Base-by-base conservation (phyloP, 2,329 filamentous ascomycete species). In the Aspergillus hortae region DNA sequence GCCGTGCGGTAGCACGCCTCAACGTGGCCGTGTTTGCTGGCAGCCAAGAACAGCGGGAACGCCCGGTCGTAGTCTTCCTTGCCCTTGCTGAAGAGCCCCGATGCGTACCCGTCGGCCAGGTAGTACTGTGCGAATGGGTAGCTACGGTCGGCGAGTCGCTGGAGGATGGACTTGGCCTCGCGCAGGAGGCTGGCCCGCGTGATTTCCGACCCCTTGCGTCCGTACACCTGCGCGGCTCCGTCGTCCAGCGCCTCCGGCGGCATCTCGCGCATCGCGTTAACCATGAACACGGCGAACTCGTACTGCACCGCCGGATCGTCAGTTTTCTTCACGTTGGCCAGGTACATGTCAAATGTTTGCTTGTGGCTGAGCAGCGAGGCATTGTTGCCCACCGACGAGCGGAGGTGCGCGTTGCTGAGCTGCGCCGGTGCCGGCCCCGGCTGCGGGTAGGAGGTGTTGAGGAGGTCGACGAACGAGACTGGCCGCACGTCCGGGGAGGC, bases 51-150 rank as follows among this genome's bases (percentile, higher is more conserved):
- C 27, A 97, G 83, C 7, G 90, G 88, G 67, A 97, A 97, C 0
- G 94, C 92, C 38, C 89, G 86, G 66, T 92, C 90, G 67, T 95
- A 88, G 68, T 99, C 94, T 64, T 90, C 86, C 67, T 92, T 95
- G 56, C 90, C 90, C 71, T 96, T 97, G 75, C 85, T 95, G 73
- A 99, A 97, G 21, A 99, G 78, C 0, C 94, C 94, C 5, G 92
- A 96, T 2, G 91, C 90, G 67, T 90, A 96, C 1, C 94, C 94
- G 67, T 99, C 94, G 17, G 86, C 94, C 11, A 99, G 84, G 69
- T 97, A 97, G 74, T 99, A 99, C 70, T 99, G 94, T 3, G 94
- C 94, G 71, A 96, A 97, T 1, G 94, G 94, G 69, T 96, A 96
- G 43, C 90, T 90, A 52, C 85, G 86, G 72, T 92, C 92, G 15